phyloP scores from a whole-genome alignment of 371 early-diverging fungal species.

The Circinella umbellata region DNA sequence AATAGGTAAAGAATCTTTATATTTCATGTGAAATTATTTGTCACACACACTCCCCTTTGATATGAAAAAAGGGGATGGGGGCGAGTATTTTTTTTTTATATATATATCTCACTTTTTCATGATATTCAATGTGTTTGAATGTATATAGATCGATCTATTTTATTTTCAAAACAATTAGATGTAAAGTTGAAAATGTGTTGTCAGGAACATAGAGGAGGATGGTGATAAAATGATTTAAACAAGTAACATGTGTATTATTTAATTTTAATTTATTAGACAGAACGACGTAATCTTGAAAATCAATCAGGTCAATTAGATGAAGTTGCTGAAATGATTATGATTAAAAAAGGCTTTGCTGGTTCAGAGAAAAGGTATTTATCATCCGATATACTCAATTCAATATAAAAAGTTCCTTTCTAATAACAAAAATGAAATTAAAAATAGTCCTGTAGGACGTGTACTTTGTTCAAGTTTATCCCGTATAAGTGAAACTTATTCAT shows the following conservation, averaged over 20 bases:
- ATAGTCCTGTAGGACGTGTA: slow-evolving; percentile 63
- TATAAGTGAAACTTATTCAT: slow-evolving; percentile 58
- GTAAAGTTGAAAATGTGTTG: slow-evolving; percentile 22
- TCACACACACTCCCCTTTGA: too few species aligned
- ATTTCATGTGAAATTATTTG: too few species aligned
- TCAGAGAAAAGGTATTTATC: slow-evolving; percentile 38
- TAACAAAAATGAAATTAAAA: too few species aligned
- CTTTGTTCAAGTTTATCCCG: slow-evolving; percentile 54
- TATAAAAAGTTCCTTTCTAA: background rate
- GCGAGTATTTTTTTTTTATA: too few species aligned
- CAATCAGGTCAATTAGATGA: slow-evolving; percentile 39
- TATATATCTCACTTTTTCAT: background rate
- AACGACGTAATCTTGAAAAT: slow-evolving; percentile 55
- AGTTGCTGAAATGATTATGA: slow-evolving; percentile 44
- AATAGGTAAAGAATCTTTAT: slow-evolving; percentile 15
- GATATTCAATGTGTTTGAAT: background rate
- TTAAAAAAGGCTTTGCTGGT: slow-evolving; percentile 55
- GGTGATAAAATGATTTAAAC: background rate
- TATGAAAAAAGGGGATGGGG: background rate
- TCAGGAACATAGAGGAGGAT: background rate
- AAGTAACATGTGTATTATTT: background rate
- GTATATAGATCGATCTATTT: slow-evolving; percentile 52
- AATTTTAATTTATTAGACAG: slow-evolving; percentile 45
- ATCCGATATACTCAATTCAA: too few species aligned
- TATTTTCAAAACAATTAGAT: slow-evolving; percentile 56